Percentiles rank a stretch among this genome's conserved stretches.
Evolutionary conservation across 352 stramenopile genomes (phyloP).

Genomic region (Globisporangium abappressorium): DNA sequence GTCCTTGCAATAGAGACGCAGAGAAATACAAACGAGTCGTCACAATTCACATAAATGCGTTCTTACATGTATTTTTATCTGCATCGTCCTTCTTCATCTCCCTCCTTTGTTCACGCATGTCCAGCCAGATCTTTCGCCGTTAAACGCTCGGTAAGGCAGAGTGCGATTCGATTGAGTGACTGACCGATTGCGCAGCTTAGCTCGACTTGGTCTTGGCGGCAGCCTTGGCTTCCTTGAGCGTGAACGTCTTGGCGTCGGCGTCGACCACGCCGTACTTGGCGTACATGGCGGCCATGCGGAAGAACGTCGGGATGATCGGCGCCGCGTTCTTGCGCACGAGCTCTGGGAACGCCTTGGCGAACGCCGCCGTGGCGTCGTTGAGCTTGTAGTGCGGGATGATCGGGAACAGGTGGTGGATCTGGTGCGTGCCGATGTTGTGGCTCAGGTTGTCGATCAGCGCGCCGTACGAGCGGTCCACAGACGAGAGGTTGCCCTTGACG

Average conservation of each 20-base stretch:
- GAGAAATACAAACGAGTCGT: neutral
- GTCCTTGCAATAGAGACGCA: no score
- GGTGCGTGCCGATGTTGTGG: constrained; percentile 87
- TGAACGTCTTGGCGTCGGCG: constrained; percentile 60
- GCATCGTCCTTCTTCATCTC: neutral
- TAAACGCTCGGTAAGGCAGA: no score
- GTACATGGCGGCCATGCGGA: constrained; percentile 58
- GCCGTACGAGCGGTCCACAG: constrained; percentile 78
- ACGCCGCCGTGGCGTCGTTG: constrained; percentile 53
- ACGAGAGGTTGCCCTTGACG: constrained; percentile 81
- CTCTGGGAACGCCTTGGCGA: constrained; percentile 66
- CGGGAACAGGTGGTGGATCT: constrained; percentile 84
- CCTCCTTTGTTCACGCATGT: no score
- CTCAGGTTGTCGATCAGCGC: constrained; percentile 77
- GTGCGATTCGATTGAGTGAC: neutral
- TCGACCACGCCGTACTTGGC: constrained; percentile 70
- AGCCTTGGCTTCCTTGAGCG: constrained; percentile 56
- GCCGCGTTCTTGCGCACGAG: constrained; percentile 68
- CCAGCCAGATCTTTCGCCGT: no score
- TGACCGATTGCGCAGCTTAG: constrained; percentile 4
- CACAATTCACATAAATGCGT: neutral
- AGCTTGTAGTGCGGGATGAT: constrained; percentile 89
- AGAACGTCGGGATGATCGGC: constrained; percentile 67
- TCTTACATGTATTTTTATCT: constrained; percentile 1
- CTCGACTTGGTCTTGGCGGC: constrained; percentile 23